Base-by-base conservation (phyloP, 768 basidiomycete genomes). In the Boletus rubescentipes region DNA sequence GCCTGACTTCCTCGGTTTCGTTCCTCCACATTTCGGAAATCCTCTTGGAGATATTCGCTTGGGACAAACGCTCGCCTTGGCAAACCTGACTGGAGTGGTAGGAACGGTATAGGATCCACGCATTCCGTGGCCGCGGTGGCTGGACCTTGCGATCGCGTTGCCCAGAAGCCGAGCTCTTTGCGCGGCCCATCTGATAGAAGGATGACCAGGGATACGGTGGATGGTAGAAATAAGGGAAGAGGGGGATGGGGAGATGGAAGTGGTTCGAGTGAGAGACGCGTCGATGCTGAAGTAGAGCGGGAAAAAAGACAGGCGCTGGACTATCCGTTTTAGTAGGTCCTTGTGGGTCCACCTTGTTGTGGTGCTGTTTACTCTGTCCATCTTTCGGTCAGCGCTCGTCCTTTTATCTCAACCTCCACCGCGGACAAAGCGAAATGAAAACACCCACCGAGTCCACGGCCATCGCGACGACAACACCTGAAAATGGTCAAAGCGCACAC, bases 71-170 rank as follows among this genome's bases (percentile, higher is more conserved):
- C 54, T 72, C 58, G 34, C 11, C 72, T 66, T 54, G 68, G 29
- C 54, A 54, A 20, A 64, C 36, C 20, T 6, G 0, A 1, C 1
- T 71, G 39, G 81, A 73, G 63, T 79, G 83, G 56, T 82, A 78
- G 3, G 86, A 82, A 38, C 91, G 82, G 69, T 88, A 93, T 15
- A 92, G 58, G 54, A 93, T 92, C 88, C 89, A 93, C 0, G 90
- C 84, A 65, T 92, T 93, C 10, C 85, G 83, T 4, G 91, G 90
- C 0, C 91, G 79, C 10, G 86, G 85, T 5, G 78, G 75, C 51
- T 76, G 70, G 16, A 70, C 55, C 46, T 51, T 59, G 51, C 51
- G 46, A 20, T 34, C 63, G 50, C 42, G 49, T 12, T 44, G 43
- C 26, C 21, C 53, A 44, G 61, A 46, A 21, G 44, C 15, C 8